These are phyloP conservation scores for Pseudoneurospora amorphoporcata DNA, from an alignment of 495 filamentous ascomycete genomes.

Conservation along the genomic window DNA sequence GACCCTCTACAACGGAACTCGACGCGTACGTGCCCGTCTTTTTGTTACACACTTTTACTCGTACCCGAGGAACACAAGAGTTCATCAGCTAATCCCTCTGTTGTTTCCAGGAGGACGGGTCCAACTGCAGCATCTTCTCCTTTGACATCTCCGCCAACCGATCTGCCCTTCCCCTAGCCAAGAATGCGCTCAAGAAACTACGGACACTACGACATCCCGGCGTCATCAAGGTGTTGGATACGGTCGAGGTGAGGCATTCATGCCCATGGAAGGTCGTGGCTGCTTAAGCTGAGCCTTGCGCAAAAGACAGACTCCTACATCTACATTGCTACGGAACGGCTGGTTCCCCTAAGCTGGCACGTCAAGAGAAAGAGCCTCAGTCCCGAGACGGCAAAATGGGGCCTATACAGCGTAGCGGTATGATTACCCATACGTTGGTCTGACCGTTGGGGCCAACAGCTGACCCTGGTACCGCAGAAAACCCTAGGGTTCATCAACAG, in stretches of 20 bases:
- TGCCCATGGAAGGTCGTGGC: not conserved
- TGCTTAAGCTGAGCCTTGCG: constrained; percentile 6
- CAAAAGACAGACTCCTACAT: constrained; percentile 78
- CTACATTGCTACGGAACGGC: constrained; percentile 88
- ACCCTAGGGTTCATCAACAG: constrained; percentile 94
- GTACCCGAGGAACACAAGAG: not conserved
- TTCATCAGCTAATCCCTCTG: constrained; percentile 1
- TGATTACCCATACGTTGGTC: constrained; percentile 9
- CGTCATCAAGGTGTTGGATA: constrained; percentile 85
- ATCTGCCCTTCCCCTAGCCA: constrained; percentile 71
- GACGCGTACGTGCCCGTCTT: constrained; percentile 49
- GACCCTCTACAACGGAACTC: constrained; percentile 84
- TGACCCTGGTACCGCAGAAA: constrained; percentile 40
- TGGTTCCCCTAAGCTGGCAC: constrained; percentile 77
- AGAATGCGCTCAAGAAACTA: constrained; percentile 84
- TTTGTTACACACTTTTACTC: too few species aligned
- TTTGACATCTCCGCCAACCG: constrained; percentile 79
- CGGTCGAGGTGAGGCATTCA: constrained; percentile 66
- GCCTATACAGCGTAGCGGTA: constrained; percentile 76
- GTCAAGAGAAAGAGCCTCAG: constrained; percentile 73
- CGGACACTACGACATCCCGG: constrained; percentile 89
- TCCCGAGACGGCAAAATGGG: constrained; percentile 92
- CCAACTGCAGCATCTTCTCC: constrained; percentile 88
- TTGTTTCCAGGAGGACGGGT: constrained; percentile 69
- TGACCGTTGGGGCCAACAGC: not conserved